phyloP scores from a whole-genome alignment of 805 yeast species.

The Kuraishia molischiana region DNA sequence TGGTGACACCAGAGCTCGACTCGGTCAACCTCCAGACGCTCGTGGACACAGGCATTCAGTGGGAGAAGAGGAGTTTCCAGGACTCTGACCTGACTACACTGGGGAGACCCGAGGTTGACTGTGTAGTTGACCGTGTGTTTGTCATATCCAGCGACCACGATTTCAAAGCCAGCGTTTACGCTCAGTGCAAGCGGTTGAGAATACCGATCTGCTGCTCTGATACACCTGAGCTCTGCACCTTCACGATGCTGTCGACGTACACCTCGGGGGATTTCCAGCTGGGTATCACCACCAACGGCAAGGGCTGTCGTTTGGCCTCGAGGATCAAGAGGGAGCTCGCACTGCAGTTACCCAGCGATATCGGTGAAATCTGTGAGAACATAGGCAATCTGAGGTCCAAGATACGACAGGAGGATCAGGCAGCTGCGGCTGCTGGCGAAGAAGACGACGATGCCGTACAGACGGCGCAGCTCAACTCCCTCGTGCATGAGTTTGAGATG shows the following conservation, averaged over 20 bases:
- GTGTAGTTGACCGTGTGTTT: conserved; percentile 69
- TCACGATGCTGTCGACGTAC: conserved; percentile 65
- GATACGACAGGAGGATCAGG: conserved; percentile 43
- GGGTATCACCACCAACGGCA: conserved; percentile 79
- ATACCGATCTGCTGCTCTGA: conserved; percentile 82
- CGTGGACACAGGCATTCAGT: conserved; percentile 16
- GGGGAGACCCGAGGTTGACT: conserved; percentile 56
- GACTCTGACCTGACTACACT: conserved; percentile 34
- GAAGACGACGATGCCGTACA: conserved; percentile 66
- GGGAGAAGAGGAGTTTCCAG: conserved; percentile 25
- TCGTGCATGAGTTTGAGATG: conserved; percentile 52
- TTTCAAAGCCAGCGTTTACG: conserved; percentile 31
- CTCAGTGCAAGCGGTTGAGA: conserved; percentile 47
- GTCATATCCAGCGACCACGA: conserved; percentile 26
- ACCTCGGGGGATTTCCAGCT: conserved; percentile 66
- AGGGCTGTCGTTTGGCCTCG: conserved; percentile 81
- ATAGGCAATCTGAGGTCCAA: conserved; percentile 56
- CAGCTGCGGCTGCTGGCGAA: conserved; percentile 28
- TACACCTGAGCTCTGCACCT: conserved; percentile 60
- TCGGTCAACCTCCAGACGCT: conserved; percentile 18
- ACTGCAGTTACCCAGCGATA: conserved; percentile 53
- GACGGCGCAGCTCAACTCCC: conserved; percentile 44
- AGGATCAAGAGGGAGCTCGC: conserved; percentile 70
- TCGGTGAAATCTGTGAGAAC: conserved; percentile 58
- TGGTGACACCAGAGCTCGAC: conserved; percentile 25